These are phyloP conservation scores for Ceratobasidium sp. DNA, from an alignment of 1,284 basidiomycete species.

Conservation along the genomic window DNA sequence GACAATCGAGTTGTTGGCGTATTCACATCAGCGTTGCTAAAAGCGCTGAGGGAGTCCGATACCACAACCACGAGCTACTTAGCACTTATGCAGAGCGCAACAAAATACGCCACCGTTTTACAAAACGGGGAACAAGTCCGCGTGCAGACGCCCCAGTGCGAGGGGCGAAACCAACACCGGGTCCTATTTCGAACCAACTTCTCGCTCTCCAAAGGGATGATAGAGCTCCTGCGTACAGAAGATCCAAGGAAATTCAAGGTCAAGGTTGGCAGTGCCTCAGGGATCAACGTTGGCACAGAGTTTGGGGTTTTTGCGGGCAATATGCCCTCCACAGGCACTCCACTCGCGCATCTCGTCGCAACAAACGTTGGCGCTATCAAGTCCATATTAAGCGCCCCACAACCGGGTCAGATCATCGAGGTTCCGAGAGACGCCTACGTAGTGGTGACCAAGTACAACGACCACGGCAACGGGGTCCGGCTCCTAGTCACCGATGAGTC, in stretches of 20 bases:
- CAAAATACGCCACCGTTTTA: neutral
- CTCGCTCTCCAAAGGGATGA: constrained; percentile 30
- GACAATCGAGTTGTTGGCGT: neutral
- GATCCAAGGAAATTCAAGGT: constrained; percentile 2
- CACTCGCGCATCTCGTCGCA: constrained; percentile 21
- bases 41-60: constrained; percentile 7
- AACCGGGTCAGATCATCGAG: neutral
- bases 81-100: neutral
- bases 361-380: constrained; percentile 1
- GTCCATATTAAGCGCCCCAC: neutral
- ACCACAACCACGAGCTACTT: constrained; percentile 25
- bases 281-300: constrained; percentile 36
- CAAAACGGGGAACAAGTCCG: neutral
- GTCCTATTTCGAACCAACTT: constrained; percentile 26
- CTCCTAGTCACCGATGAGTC: constrained; percentile 15
- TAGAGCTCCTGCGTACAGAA: neutral
- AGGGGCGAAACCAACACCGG: constrained; percentile 33
- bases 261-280: constrained; percentile 22
- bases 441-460: constrained; percentile 31
- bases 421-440: constrained; percentile 27
- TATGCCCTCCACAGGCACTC: neutral
- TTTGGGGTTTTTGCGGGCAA: constrained; percentile 16
- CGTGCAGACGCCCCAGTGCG: constrained; percentile 25
- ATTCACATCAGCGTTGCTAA: constrained; percentile 23
- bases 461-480: constrained; percentile 7